These are phyloP conservation scores for Fusarium sp. DNA, from an alignment of 2,329 filamentous ascomycete genomes.

Conservation along the genomic window DNA sequence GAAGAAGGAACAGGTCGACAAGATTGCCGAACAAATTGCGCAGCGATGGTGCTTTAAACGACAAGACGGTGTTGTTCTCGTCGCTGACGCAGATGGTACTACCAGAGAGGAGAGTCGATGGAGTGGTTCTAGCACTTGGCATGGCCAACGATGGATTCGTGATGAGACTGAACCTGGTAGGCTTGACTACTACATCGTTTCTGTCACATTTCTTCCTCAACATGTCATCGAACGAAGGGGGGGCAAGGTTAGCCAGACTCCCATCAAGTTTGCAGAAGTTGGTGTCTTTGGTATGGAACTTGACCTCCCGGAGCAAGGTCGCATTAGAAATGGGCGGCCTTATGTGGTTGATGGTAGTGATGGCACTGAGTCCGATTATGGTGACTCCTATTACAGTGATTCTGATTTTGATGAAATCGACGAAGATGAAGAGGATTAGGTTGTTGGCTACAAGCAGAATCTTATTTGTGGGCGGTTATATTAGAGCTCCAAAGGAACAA, in stretches of 20 bases:
- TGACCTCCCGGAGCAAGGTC: neutral
- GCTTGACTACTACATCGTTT: constrained; percentile 58
- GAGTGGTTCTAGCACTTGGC: constrained; percentile 59
- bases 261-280: constrained; percentile 1
- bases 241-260: constrained; percentile 25
- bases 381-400: neutral
- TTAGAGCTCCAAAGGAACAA: too few species aligned
- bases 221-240: constrained; percentile 34
- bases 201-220: constrained; percentile 51
- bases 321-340: neutral
- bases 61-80: constrained; percentile 48
- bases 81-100: constrained; percentile 40
- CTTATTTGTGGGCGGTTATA: too few species aligned
- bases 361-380: neutral
- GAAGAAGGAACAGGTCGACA: constrained; percentile 58
- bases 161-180: constrained; percentile 54
- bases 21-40: constrained; percentile 51
- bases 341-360: neutral
- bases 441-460: too few species aligned
- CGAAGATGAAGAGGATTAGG: too few species aligned
- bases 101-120: constrained; percentile 52
- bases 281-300: neutral
- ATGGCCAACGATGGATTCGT: constrained; percentile 51
- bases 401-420: too few species aligned
- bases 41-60: constrained; percentile 44